Percentiles rank a stretch among this genome's conserved stretches.
Evolutionary conservation across 805 yeast species (phyloP).

Genomic region (Debaryomyces maramus): DNA sequence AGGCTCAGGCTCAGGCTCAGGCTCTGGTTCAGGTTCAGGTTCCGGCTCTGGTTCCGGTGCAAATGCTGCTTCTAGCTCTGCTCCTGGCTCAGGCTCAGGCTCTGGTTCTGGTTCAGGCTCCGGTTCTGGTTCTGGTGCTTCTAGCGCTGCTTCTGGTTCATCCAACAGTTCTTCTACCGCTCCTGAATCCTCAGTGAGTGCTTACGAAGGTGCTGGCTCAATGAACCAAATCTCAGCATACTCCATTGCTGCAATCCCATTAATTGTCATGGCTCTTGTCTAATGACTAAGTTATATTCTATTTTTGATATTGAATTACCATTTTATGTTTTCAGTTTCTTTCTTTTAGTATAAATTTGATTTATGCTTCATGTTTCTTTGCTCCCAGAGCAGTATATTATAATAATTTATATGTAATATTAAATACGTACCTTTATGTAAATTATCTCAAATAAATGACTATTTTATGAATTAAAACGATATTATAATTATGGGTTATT

Average conservation of each 20-base stretch:
- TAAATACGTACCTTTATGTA: too few relatives aligned
- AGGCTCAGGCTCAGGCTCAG: slow-evolving; percentile 17
- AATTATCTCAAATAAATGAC: too few relatives aligned
- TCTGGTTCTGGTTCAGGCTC: not conserved
- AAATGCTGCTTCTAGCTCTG: slow-evolving; percentile 2
- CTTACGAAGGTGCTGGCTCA: not conserved
- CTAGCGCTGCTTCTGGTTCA: slow-evolving; percentile 9
- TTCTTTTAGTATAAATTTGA: too few relatives aligned
- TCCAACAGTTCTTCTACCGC: slow-evolving; percentile 19
- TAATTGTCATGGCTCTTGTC: not conserved
- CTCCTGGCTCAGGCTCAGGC: slow-evolving; percentile 18
- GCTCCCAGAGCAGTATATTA: too few relatives aligned
- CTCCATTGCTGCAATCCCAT: not conserved
- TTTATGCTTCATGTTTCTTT: too few relatives aligned
- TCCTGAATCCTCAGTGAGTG: slow-evolving; percentile 14
- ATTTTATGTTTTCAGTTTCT: too few relatives aligned
- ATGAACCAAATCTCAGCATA: not conserved
- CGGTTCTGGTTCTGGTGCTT: slow-evolving; percentile 14
- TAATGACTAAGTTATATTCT: too few relatives aligned
- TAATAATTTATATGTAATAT: too few relatives aligned
- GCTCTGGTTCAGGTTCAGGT: slow-evolving; percentile 1
- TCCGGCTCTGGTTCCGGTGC: slow-evolving; percentile 28
- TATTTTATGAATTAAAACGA: too few relatives aligned
- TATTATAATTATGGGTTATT: too few relatives aligned
- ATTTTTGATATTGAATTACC: too few relatives aligned